Conservation (phyloP, 192 early-diverging fungal genomes). For the Hyaloraphidium curvatum region DNA sequence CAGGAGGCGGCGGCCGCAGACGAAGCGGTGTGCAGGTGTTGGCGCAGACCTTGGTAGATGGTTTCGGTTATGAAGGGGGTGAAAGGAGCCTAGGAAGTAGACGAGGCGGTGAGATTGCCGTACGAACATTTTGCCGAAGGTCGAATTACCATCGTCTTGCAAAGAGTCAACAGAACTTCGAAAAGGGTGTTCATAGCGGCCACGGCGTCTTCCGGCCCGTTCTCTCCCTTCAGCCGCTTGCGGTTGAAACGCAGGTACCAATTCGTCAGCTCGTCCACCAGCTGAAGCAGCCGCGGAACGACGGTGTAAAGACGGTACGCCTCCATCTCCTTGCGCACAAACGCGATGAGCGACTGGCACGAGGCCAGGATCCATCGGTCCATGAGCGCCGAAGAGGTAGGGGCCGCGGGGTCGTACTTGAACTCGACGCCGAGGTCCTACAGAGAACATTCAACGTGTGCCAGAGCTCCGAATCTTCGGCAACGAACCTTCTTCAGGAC, state of each 20-base stretch:
- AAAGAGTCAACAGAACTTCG: constrained; percentile 84
- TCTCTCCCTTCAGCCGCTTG: constrained; percentile 86
- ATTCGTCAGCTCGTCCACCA: constrained; percentile 92
- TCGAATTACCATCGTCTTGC: constrained; percentile 57
- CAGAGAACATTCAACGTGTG: background rate
- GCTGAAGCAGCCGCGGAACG: constrained; percentile 67
- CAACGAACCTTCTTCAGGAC: constrained; percentile 61
- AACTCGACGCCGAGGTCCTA: constrained; percentile 55
- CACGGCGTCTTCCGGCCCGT: constrained; percentile 64
- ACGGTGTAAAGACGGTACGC: constrained; percentile 97
- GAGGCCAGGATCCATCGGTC: constrained; percentile 95
- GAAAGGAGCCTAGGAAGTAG: constrained; percentile 49
- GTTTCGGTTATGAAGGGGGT: constrained; percentile 92
- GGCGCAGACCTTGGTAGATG: constrained; percentile 58
- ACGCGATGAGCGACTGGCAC: constrained; percentile 81
- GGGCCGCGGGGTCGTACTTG: constrained; percentile 42
- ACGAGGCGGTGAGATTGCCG: background rate
- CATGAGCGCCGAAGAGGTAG: constrained; percentile 66
- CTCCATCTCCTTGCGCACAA: constrained; percentile 80
- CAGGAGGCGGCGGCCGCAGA: background rate
- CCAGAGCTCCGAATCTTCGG: constrained; percentile 5
- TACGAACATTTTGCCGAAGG: constrained; percentile 7
- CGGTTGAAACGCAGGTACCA: constrained; percentile 99
- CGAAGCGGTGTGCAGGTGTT: background rate
- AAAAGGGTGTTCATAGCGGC: constrained; percentile 84